Evolutionary conservation across 495 filamentous ascomycete species (phyloP).

Genomic region (Ramalina intermedia): DNA sequence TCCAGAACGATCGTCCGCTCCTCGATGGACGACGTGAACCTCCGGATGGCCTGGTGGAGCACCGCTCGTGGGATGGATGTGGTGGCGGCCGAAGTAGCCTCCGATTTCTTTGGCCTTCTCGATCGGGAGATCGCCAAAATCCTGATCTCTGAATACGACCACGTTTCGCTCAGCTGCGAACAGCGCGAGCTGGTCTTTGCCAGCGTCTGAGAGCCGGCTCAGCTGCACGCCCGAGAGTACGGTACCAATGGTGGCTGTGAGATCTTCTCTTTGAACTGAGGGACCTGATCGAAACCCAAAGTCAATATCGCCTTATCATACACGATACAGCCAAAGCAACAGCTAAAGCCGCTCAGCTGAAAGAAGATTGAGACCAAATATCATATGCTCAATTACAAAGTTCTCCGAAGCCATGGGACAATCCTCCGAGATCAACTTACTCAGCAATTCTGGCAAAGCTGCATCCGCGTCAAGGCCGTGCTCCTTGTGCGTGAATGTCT

Average conservation of each 20-base stretch:
- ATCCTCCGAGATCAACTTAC: constrained; percentile 20
- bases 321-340: too few species aligned
- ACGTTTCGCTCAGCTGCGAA: constrained; percentile 68
- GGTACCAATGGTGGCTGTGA: constrained; percentile 62
- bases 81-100: constrained; percentile 65
- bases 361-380: too few species aligned
- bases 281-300: neutral
- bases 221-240: constrained; percentile 68
- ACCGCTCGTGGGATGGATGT: constrained; percentile 71
- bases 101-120: constrained; percentile 54
- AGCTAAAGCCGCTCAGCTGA: too few species aligned
- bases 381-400: too few species aligned
- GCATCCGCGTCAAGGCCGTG: constrained; percentile 60
- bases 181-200: constrained; percentile 70
- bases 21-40: constrained; percentile 65
- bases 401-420: too few species aligned
- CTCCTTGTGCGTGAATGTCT: constrained; percentile 57
- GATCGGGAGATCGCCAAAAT: constrained; percentile 63
- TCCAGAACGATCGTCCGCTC: constrained; percentile 43
- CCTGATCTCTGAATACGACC: constrained; percentile 66
- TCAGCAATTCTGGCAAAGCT: constrained; percentile 51
- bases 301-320: too few species aligned
- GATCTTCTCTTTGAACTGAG: constrained; percentile 32
- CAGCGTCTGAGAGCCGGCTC: constrained; percentile 45
- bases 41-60: constrained; percentile 57